phyloP scores from a whole-genome alignment of 495 filamentous ascomycete genomes.

The Gamarada debralockiae region DNA sequence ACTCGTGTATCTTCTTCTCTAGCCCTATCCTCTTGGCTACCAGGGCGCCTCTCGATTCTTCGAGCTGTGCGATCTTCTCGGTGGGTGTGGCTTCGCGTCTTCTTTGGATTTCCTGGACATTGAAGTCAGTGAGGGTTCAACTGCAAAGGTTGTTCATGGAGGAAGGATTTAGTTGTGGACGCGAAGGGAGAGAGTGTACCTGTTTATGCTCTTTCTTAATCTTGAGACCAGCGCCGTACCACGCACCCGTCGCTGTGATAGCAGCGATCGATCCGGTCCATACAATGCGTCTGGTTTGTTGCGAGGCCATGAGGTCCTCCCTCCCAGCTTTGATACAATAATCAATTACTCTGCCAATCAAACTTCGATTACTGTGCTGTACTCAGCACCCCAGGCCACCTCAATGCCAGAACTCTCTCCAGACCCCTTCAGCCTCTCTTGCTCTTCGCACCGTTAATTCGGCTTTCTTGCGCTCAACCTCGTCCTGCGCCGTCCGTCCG shows the following conservation, averaged over 20 bases:
- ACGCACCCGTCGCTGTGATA: constrained; percentile 47
- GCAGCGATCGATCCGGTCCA: constrained; percentile 43
- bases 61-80: constrained; percentile 49
- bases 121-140: neutral
- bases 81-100: constrained; percentile 46
- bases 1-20: constrained; percentile 52
- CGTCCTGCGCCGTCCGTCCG: constrained; percentile 7
- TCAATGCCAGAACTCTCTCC: constrained; percentile 20
- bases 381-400: neutral
- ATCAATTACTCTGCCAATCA: neutral
- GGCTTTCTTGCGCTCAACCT: constrained; percentile 6
- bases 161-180: neutral
- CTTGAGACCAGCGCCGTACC: constrained; percentile 53
- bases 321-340: no score
- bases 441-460: neutral
- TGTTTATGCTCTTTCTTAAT: constrained; percentile 34
- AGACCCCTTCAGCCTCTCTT: constrained; percentile 4
- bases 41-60: constrained; percentile 41
- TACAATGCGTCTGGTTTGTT: constrained; percentile 30
- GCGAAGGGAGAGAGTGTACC: neutral
- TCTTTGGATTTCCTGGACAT: constrained; percentile 33
- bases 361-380: neutral
- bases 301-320: constrained; percentile 11
- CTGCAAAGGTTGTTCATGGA: neutral
- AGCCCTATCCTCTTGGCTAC: constrained; percentile 46